phyloP scores from a whole-genome alignment of 495 filamentous ascomycete species.

The Penicillium cataractarum region DNA sequence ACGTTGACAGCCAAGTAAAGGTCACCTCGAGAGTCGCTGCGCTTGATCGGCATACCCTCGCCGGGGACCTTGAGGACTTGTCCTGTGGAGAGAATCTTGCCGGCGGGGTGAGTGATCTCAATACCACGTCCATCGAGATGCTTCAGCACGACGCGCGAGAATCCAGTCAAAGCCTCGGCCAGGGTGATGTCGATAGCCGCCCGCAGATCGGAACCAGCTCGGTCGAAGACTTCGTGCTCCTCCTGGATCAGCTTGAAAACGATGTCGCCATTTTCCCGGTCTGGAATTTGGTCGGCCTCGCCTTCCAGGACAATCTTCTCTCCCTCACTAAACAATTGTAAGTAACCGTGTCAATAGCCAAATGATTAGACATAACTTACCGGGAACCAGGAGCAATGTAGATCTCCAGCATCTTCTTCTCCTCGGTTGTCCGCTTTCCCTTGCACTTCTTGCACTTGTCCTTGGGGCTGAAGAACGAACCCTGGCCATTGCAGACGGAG shows the following conservation, averaged over 20 bases:
- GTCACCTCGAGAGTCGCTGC: constrained; percentile 79
- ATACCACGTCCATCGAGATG: constrained; percentile 96
- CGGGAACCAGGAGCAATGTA: constrained; percentile 91
- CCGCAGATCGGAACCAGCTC: constrained; percentile 80
- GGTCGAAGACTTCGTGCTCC: constrained; percentile 76
- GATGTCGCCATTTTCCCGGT: constrained; percentile 89
- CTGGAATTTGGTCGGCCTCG: constrained; percentile 92
- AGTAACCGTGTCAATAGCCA: constrained; percentile 14
- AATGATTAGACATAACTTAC: constrained; percentile 31
- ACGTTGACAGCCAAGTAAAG: constrained; percentile 85
- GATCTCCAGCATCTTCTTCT: constrained; percentile 91
- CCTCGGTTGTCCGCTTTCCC: constrained; percentile 75
- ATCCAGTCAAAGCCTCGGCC: constrained; percentile 83
- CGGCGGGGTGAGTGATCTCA: constrained; percentile 68
- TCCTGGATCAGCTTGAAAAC: constrained; percentile 84
- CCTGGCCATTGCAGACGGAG: constrained; percentile 77
- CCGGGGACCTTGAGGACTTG: constrained; percentile 82
- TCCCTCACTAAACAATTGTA: constrained; percentile 59
- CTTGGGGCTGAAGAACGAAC: constrained; percentile 86
- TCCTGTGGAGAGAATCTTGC: constrained; percentile 75
- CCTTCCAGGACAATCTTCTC: constrained; percentile 89
- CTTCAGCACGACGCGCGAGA: constrained; percentile 86
- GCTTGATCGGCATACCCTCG: constrained; percentile 94
- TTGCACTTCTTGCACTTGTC: constrained; percentile 99
- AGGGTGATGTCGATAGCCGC: constrained; percentile 79